Evolutionary conservation across 306 rosid species (phyloP).

Genomic region (Acacia confusa): DNA sequence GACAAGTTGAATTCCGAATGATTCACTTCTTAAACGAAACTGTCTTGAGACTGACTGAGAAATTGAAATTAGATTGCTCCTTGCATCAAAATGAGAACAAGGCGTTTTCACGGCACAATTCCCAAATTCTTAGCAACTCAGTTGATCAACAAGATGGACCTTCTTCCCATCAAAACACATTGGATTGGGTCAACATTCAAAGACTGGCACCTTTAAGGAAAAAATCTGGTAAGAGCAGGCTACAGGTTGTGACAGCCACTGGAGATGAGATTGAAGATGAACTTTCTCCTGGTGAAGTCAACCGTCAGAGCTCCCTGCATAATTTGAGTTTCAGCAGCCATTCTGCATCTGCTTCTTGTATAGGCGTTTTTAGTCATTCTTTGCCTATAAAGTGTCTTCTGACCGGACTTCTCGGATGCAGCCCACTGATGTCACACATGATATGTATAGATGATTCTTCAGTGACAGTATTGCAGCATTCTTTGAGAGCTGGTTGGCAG

Average conservation of each 20-base stretch:
- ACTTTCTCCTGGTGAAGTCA: constrained; percentile 53
- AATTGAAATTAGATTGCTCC: constrained; percentile 57
- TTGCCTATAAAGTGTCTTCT: constrained; percentile 89
- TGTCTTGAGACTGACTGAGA: constrained; percentile 71
- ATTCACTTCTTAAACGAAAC: constrained; percentile 68
- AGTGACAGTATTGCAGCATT: constrained; percentile 88
- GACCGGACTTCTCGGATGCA: constrained; percentile 89
- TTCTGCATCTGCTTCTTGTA: constrained; percentile 55
- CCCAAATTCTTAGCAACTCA: constrained; percentile 60
- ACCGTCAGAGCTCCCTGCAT: constrained; percentile 55
- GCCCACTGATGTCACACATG: constrained; percentile 76
- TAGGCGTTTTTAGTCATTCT: constrained; percentile 86
- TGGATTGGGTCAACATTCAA: constrained; percentile 64
- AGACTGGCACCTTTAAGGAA: constrained; percentile 67
- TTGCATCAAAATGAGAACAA: constrained; percentile 65
- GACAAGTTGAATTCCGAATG: constrained; percentile 94
- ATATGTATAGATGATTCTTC: constrained; percentile 93
- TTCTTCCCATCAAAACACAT: constrained; percentile 54
- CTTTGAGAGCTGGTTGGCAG: constrained; percentile 96
- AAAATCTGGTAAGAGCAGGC: constrained; percentile 90
- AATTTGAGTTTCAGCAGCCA: constrained; percentile 55
- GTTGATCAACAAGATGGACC: constrained; percentile 67
- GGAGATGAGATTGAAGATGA: constrained; percentile 75
- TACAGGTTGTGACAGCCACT: constrained; percentile 79
- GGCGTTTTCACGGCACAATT: constrained; percentile 49